Conservation (phyloP, 2,329 filamentous ascomycete genomes). For the Aspergillus clavatus region DNA sequence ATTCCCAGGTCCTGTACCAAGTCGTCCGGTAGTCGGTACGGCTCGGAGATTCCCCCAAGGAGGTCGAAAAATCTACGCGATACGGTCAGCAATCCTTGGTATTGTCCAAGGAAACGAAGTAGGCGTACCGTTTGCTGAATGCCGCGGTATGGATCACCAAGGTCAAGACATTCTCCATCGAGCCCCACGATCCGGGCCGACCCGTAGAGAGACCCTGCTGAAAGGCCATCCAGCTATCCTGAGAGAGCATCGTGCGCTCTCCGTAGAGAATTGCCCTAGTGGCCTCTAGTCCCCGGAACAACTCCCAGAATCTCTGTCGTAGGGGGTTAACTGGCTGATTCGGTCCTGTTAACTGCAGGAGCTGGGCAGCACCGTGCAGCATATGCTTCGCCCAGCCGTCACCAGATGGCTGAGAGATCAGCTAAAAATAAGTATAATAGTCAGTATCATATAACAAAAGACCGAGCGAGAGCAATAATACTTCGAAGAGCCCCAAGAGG, state of each 20-base stretch:
- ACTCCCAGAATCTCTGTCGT: conserved; percentile 2
- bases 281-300: conserved; percentile 4
- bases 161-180: no score
- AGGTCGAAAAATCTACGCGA: neutral
- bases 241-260: no score
- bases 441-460: no score
- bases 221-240: no score
- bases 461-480: no score
- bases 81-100: no score
- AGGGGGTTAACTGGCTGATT: neutral
- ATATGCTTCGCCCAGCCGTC: conserved; percentile 8
- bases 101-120: no score
- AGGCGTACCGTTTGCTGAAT: no score
- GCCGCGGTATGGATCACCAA: no score
- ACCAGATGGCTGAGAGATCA: conserved; percentile 5
- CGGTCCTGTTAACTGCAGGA: conserved; percentile 2
- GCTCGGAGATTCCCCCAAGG: neutral
- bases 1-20: neutral
- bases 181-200: no score
- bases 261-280: conserved; percentile 4
- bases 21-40: neutral
- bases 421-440: neutral
- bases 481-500: conserved; percentile 5
- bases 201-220: no score
- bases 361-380: conserved; percentile 2